These are phyloP conservation scores for Mucor indicus DNA, from an alignment of 371 early-diverging fungal genomes.

Conservation along the genomic window DNA sequence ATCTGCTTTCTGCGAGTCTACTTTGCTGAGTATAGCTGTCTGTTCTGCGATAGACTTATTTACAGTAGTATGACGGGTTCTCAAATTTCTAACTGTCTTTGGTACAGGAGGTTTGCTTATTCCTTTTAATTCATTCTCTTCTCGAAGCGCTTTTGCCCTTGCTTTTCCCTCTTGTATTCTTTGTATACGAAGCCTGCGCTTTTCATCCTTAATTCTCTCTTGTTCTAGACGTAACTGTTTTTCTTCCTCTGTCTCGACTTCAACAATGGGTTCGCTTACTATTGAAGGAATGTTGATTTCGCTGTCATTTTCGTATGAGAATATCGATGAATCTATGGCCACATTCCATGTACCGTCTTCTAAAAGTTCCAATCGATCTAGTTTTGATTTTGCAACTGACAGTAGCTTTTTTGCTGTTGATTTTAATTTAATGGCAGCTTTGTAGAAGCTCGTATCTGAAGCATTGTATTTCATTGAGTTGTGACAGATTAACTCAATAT, in stretches of 20 bases:
- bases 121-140: background rate
- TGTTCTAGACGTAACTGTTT: background rate
- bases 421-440: slow-evolving; percentile 45
- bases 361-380: background rate
- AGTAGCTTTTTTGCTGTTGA: slow-evolving; percentile 3
- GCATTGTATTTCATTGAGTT: slow-evolving; percentile 81
- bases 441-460: slow-evolving; percentile 65
- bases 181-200: background rate
- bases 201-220: background rate
- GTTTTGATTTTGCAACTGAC: background rate
- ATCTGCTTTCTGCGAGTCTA: no score
- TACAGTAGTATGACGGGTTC: no score
- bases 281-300: no score
- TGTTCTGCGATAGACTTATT: no score
- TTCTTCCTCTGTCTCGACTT: background rate
- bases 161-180: background rate
- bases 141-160: background rate
- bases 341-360: slow-evolving; percentile 1
- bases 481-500: slow-evolving; percentile 65
- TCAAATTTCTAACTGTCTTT: no score
- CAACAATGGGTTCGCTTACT: background rate
- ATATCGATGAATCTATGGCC: background rate
- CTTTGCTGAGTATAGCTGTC: no score
- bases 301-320: no score
- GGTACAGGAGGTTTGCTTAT: no score